Evolutionary conservation across 2,329 filamentous ascomycete species (phyloP).

Genomic region (Penicillium freii): DNA sequence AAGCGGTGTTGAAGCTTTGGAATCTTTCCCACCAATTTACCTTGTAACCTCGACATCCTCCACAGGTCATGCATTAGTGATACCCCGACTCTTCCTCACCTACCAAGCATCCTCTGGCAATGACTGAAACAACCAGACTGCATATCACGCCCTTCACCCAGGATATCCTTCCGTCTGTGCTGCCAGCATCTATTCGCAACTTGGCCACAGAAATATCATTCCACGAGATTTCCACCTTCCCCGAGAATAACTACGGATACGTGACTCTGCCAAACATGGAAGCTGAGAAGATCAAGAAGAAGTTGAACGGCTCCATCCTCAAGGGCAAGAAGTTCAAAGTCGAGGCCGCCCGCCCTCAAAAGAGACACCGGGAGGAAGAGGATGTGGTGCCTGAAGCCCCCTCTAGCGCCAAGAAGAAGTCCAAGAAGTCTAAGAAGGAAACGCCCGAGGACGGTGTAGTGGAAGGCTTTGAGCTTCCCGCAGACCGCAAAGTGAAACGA

Average conservation of each 20-base stretch:
- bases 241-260: constrained; percentile 87
- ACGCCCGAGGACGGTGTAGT: constrained; percentile 45
- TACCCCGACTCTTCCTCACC: not conserved
- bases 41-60: not conserved
- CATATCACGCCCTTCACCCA: constrained; percentile 86
- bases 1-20: not conserved
- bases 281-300: constrained; percentile 87
- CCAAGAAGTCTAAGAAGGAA: constrained; percentile 54
- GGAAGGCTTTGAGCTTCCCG: constrained; percentile 69
- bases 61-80: constrained; percentile 2
- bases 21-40: not conserved
- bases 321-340: constrained; percentile 83
- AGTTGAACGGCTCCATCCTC: constrained; percentile 80
- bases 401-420: constrained; percentile 44
- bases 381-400: constrained; percentile 39
- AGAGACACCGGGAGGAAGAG: constrained; percentile 47
- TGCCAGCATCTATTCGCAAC: constrained; percentile 66
- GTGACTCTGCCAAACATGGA: constrained; percentile 77
- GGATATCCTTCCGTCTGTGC: constrained; percentile 67
- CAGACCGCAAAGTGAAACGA: constrained; percentile 76
- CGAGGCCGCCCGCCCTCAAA: constrained; percentile 71
- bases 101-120: constrained; percentile 19
- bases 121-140: constrained; percentile 55
- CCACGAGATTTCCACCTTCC: constrained; percentile 80
- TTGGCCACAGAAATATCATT: constrained; percentile 80